Conservation (phyloP, 139 green algal species). For the Mesotaenium endlicherianum region DNA sequence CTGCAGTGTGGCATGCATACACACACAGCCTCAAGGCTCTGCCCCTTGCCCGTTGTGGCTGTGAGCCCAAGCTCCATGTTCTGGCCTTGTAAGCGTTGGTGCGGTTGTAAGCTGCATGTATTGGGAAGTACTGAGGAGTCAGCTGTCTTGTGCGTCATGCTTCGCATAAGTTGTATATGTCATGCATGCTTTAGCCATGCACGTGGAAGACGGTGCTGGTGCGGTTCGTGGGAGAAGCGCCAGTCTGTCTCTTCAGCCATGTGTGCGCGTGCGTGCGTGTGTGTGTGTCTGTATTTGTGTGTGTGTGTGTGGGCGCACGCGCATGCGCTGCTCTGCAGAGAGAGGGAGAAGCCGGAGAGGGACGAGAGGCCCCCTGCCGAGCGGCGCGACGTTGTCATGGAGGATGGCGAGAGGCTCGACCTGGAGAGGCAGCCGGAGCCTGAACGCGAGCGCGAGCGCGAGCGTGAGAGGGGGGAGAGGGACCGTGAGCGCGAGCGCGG, state of each 20-base stretch:
- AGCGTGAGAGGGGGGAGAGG: slow-evolving; percentile 25
- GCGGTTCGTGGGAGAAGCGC: neutral
- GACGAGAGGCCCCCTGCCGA: neutral
- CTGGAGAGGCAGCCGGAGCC: slow-evolving; percentile 23
- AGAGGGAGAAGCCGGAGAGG: neutral
- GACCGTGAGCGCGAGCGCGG: slow-evolving; percentile 25
- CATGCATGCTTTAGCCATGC: no score
- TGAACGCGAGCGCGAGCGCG: slow-evolving; percentile 17
- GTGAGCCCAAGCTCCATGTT: no score
- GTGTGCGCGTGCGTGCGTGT: neutral
- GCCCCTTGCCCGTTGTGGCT: no score
- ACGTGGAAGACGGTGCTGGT: no score
- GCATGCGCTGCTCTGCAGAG: neutral
- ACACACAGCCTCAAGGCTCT: no score
- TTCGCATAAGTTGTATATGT: no score
- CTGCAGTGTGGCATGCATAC: no score
- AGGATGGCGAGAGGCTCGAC: neutral
- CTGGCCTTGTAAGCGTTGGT: no score
- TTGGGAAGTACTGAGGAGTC: no score
- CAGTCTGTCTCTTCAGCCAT: neutral
- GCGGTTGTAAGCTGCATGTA: no score
- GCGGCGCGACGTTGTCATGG: neutral
- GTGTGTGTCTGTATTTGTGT: neutral
- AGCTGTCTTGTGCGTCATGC: no score
- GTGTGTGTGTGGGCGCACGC: neutral